Evolutionary conservation across 768 basidiomycete genomes (phyloP), one percentile per base, ranked within the genome.

Genomic region (Obba rivulosa): DNA sequence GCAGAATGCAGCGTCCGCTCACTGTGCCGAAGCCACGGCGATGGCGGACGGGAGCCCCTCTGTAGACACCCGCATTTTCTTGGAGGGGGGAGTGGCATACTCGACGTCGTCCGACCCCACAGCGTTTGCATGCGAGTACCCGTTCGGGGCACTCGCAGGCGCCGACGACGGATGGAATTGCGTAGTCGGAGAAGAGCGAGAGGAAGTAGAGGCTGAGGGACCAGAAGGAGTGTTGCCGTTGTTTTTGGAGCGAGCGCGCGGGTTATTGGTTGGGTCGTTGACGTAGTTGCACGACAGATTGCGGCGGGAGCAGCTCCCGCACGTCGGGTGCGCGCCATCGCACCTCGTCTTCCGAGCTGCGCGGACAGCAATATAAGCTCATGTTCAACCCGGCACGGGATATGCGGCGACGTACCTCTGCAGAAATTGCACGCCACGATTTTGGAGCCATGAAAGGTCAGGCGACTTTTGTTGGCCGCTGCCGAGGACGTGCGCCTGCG

Each of bases 391-490:
- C 16, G 36, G 36, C 23, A 43, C 23, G 10, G n/a, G 13, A 31
- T 7, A 17, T 13, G 20, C 39, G 46, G 28, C 34, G 43, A 70
- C 80, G 48, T 59, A 90, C 89, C 87, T 72, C 89, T 78, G 67
- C 89, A 92, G 62, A 88, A 88, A 66, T 91, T 89, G 67, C 89
- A 92, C 14, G 89, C 89, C 20, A 92, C 87, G 11, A 90, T 85
- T 61, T 91, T 91, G 40, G 87, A 86, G 10, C 88, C 88, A 43
- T 85, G 85, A 49, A 74, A 82, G 31, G 79, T 66, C 58, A 76
- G 74, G 53, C 81, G 79, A 46, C 69, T 72, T 49, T 67, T 77
- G 59, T 81, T 83, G 40, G 81, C 81, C 11, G 85, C 75, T 8
- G 85, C 84, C 8, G 58, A 57, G 4, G 83, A 77, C 13, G 84